Evolutionary conservation across 805 yeast species (phyloP).

Genomic region (Pichia eremophila): DNA sequence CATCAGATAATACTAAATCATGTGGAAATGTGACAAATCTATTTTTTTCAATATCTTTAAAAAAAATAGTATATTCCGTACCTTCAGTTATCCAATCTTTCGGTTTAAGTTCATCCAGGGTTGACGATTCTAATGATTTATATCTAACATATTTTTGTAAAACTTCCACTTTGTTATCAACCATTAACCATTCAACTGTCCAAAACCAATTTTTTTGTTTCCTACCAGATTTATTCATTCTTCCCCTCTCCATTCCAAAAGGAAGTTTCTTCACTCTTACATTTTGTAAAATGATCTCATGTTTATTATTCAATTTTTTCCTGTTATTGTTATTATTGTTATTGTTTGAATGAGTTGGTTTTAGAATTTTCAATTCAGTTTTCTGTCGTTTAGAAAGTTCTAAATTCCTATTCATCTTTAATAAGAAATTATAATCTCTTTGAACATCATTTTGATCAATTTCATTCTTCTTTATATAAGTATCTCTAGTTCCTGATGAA

Average conservation of each 20-base stretch:
- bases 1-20: constrained; percentile 19
- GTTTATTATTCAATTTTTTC: constrained; percentile 8
- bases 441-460: constrained; percentile 48
- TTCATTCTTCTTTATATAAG: constrained; percentile 41
- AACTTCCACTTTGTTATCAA: constrained; percentile 16
- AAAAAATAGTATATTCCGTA: constrained; percentile 15
- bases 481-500: constrained; percentile 30
- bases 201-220: constrained; percentile 59
- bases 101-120: constrained; percentile 34
- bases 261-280: constrained; percentile 58
- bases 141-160: constrained; percentile 25
- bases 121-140: constrained; percentile 31
- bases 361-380: neutral
- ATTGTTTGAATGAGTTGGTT: constrained; percentile 31
- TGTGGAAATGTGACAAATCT: neutral
- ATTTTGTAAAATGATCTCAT: constrained; percentile 34
- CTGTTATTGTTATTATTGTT: constrained; percentile 31
- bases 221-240: constrained; percentile 40
- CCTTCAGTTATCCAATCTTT: constrained; percentile 6
- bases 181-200: constrained; percentile 69
- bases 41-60: constrained; percentile 26
- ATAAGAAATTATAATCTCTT: constrained; percentile 74
- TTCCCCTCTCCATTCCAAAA: constrained; percentile 62
- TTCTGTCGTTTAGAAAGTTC: constrained; percentile 3
- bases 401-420: constrained; percentile 33